Evolutionary conservation across 306 rosid species (phyloP).

Genomic region (cucumber (Cucumis sativus)): DNA sequence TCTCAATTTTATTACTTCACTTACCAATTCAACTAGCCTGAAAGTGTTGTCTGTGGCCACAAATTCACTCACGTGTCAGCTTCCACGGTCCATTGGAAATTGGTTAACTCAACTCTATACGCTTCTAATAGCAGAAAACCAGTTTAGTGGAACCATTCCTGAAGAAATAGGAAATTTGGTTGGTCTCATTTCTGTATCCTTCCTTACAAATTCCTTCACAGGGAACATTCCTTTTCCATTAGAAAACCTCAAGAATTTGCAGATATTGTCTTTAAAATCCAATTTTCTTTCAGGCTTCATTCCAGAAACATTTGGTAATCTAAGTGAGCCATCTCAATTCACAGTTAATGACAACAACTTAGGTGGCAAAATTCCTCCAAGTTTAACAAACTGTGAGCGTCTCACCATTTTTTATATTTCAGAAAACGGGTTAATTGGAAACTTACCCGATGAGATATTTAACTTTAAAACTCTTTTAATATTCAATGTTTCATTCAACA

Average conservation of each 20-base stretch:
- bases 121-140: background rate
- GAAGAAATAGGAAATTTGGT: background rate
- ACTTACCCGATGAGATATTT: background rate
- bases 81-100: slow-evolving; percentile 1
- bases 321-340: background rate
- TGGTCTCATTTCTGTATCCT: background rate
- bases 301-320: background rate
- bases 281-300: background rate
- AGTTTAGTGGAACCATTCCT: background rate
- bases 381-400: background rate
- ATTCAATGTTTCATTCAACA: background rate
- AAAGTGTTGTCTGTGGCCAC: background rate
- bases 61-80: background rate
- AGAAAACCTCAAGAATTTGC: background rate
- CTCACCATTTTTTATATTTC: background rate
- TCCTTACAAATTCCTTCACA: background rate
- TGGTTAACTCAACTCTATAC: background rate
- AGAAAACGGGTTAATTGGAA: background rate
- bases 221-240: slow-evolving; percentile 4
- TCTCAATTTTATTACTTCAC: background rate
- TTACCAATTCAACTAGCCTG: background rate
- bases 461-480: background rate
- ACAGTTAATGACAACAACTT: background rate
- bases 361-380: background rate
- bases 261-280: background rate